These are phyloP conservation scores for Urostyla sp. DNA, from an alignment of 73 alveolate genomes.

Conservation along the genomic window DNA sequence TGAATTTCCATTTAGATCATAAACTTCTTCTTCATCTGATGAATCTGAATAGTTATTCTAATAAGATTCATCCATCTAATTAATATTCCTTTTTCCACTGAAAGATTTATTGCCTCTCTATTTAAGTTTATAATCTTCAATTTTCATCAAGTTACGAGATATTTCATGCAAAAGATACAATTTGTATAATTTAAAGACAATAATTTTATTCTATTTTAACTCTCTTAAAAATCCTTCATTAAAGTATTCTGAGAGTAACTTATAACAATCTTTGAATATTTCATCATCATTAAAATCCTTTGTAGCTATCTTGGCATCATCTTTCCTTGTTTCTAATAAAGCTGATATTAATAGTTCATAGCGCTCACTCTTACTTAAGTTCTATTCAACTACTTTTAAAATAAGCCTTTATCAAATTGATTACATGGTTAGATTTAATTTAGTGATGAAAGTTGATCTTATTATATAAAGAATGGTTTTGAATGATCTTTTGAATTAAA, in stretches of 20 bases:
- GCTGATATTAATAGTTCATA: conserved; percentile 11
- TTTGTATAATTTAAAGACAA: conserved; percentile 10
- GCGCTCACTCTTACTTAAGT: background rate
- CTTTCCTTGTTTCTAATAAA: conserved; percentile 7
- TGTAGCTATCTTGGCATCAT: background rate
- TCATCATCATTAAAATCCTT: conserved; percentile 12
- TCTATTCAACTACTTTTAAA: conserved; percentile 11
- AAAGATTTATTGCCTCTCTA: background rate
- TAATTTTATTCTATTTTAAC: conserved; percentile 10
- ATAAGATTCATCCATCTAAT: background rate
- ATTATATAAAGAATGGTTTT: no score
- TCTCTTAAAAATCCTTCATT: conserved; percentile 23
- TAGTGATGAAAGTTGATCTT: no score
- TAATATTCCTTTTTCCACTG: background rate
- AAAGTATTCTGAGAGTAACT: conserved; percentile 22
- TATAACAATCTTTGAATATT: conserved; percentile 27
- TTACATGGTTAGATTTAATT: no score
- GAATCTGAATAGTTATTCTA: background rate
- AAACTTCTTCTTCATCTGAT: background rate
- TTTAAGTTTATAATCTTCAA: conserved; percentile 16
- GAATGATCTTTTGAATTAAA: no score
- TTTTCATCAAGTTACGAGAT: conserved; percentile 1
- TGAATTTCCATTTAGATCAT: conserved; percentile 8
- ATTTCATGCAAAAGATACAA: conserved; percentile 29
- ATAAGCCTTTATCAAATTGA: no score